These are phyloP conservation scores for Pichia sp. DNA, from an alignment of 1,139 yeast genomes.

Conservation along the genomic window DNA sequence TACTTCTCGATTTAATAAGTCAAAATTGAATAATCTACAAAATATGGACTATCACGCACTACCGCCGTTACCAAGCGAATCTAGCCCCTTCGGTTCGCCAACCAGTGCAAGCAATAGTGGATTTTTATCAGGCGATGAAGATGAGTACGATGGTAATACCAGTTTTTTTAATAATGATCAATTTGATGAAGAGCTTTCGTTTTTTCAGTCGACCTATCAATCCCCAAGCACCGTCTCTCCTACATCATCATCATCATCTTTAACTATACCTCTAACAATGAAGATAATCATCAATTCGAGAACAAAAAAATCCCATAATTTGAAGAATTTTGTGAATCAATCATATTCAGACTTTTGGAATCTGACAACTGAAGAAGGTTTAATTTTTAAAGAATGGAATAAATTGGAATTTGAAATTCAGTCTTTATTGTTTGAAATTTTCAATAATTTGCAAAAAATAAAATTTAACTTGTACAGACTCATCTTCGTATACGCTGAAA, in stretches of 20 bases:
- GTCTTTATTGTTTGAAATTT: slow-evolving; percentile 18
- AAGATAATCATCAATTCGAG: slow-evolving; percentile 21
- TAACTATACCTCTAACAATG: slow-evolving; percentile 16
- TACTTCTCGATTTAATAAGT: slow-evolving; percentile 4
- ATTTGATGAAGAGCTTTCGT: too few species aligned
- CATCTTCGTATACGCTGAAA: slow-evolving; percentile 30
- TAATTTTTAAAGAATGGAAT: slow-evolving; percentile 18
- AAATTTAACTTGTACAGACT: slow-evolving; percentile 48
- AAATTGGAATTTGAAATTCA: slow-evolving; percentile 22
- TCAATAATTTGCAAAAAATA: slow-evolving; percentile 7
- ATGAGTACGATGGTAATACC: too few species aligned
- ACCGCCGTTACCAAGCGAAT: not conserved
- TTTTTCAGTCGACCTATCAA: not conserved
- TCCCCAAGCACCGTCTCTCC: not conserved
- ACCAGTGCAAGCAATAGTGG: too few species aligned
- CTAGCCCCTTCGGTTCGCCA: too few species aligned
- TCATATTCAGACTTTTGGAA: slow-evolving; percentile 24
- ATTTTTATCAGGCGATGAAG: too few species aligned
- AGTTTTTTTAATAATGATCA: too few species aligned
- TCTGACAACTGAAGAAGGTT: slow-evolving; percentile 18
- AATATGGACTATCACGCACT: slow-evolving; percentile 1
- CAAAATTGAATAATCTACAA: slow-evolving; percentile 7
- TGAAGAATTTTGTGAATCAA: slow-evolving; percentile 16
- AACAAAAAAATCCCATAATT: slow-evolving; percentile 17
- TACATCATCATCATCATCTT: not conserved